Evolutionary conservation across 2,329 filamentous ascomycete genomes (phyloP), one percentile per base, ranked within the genome.

Genomic region (Aspergillus ochraceoroseus): DNA sequence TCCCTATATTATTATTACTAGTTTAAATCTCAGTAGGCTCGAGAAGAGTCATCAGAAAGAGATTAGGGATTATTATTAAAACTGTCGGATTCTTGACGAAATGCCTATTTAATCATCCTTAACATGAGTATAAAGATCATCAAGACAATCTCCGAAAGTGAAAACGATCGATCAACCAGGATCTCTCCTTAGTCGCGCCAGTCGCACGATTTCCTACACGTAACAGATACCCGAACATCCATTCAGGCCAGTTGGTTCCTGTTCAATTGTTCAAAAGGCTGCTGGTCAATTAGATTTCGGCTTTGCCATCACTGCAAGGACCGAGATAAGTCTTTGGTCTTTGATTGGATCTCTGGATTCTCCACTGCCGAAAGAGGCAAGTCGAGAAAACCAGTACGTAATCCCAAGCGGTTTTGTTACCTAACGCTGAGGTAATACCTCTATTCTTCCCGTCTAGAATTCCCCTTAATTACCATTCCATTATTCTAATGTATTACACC

Each of bases 331-430:
- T 20, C 11, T 28, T 11, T 5, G 4, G 9, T 7, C 29, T 17
- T 46, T 62, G 56, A 63, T 63, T 64, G 61, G 61, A 25, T 31
- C 39, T 23, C 38, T 18, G 29, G 23, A 35, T 35, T 44, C 45
- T 32, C 47, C 31, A 41, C 39, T 44, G 44, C 47, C 44, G 43
- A 40, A 28, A 41, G 33, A 43, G 44, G 44, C 47, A 46, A 53
- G 35, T 42, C n/a, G n/a, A n/a, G n/a, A n/a, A n/a, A n/a, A n/a
- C n/a, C n/a, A n/a, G n/a, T n/a, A n/a, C n/a, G n/a, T n/a, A n/a
- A n/a, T n/a, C n/a, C n/a, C n/a, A n/a, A n/a, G 25, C 26, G 26
- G 14, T 38, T 33, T 13, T 31, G 39, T 42, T 43, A 43, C 41
- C 34, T 39, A 43, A 43, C 41, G 13, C 13, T 38, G 35, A 35